Percentiles rank a stretch among this genome's conserved stretches.
These are phyloP conservation scores for Rickenella mellea DNA, from an alignment of 768 basidiomycete species.

Conservation along the genomic window DNA sequence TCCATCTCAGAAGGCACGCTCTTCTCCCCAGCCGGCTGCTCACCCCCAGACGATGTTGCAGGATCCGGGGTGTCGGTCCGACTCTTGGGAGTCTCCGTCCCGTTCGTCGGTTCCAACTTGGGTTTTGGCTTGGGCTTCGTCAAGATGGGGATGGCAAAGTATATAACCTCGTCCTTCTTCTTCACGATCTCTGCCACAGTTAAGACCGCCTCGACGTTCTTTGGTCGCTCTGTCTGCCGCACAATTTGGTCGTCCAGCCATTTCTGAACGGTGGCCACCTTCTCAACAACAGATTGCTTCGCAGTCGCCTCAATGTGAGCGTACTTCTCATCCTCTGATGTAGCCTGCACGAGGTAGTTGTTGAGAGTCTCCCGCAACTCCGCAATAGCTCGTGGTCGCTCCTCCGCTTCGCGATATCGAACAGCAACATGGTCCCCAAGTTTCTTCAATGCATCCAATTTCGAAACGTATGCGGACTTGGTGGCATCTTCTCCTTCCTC, in stretches of 20 bases:
- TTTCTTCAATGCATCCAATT: slow-evolving; percentile 74
- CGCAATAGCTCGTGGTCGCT: slow-evolving; percentile 61
- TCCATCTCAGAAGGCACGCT: slow-evolving; percentile 74
- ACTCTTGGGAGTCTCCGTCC: slow-evolving; percentile 66
- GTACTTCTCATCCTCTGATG: slow-evolving; percentile 76
- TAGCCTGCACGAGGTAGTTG: slow-evolving; percentile 75
- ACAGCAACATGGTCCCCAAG: slow-evolving; percentile 81
- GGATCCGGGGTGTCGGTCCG: slow-evolving; percentile 49
- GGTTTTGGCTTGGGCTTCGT: slow-evolving; percentile 90
- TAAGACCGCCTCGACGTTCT: slow-evolving; percentile 82
- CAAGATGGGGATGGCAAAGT: slow-evolving; percentile 83
- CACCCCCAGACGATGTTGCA: slow-evolving; percentile 24
- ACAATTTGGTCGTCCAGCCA: slow-evolving; percentile 93
- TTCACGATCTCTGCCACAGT: slow-evolving; percentile 76
- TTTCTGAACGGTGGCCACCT: slow-evolving; percentile 80
- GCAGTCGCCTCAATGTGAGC: slow-evolving; percentile 87
- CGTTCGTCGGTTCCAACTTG: slow-evolving; percentile 37
- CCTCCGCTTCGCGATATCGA: slow-evolving; percentile 78
- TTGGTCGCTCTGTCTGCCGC: slow-evolving; percentile 78
- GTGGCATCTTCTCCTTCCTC: slow-evolving; percentile 93
- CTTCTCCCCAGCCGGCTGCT: slow-evolving; percentile 20
- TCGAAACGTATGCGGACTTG: slow-evolving; percentile 87
- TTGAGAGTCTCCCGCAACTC: slow-evolving; percentile 84
- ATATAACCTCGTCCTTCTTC: slow-evolving; percentile 88
- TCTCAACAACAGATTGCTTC: slow-evolving; percentile 79